Evolutionary conservation across 345 rosid species (phyloP).

Genomic region (Excoecaria agallocha): DNA sequence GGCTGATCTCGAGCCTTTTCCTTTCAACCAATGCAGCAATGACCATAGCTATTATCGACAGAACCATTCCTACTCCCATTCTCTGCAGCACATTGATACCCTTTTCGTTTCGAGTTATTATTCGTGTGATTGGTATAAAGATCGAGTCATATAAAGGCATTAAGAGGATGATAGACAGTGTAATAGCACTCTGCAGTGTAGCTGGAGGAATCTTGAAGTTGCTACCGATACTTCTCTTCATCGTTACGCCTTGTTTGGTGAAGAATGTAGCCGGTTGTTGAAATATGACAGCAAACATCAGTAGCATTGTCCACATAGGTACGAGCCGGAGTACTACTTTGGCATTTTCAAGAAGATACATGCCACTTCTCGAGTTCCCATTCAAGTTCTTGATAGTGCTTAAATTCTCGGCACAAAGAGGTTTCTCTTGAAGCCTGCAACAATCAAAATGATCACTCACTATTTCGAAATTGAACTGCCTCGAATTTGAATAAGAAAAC

Average conservation of each 20-base stretch:
- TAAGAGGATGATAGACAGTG: conserved; percentile 77
- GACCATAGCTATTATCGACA: conserved; percentile 76
- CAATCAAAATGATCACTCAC: conserved; percentile 13
- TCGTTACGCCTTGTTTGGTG: conserved; percentile 86
- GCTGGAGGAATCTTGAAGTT: conserved; percentile 88
- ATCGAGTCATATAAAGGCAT: conserved; percentile 77
- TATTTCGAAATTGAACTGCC: neutral
- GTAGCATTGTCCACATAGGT: conserved; percentile 90
- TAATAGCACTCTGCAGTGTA: conserved; percentile 81
- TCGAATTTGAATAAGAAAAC: conserved; percentile 25
- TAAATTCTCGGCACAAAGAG: conserved; percentile 48
- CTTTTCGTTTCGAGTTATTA: conserved; percentile 40
- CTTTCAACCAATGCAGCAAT: conserved; percentile 80
- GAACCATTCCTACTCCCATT: conserved; percentile 87
- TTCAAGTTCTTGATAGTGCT: conserved; percentile 9
- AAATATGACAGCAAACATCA: conserved; percentile 84
- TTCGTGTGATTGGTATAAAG: conserved; percentile 53
- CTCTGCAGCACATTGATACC: conserved; percentile 70
- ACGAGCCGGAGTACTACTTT: conserved; percentile 53
- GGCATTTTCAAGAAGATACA: conserved; percentile 33
- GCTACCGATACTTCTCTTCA: conserved; percentile 69
- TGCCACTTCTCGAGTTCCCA: conserved; percentile 23
- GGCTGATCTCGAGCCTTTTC: conserved; percentile 51
- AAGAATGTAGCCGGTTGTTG: conserved; percentile 87
- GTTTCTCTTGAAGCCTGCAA: conserved; percentile 73